Conservation (phyloP, 1,284 basidiomycete genomes). For the Wolfiporia cocos region DNA sequence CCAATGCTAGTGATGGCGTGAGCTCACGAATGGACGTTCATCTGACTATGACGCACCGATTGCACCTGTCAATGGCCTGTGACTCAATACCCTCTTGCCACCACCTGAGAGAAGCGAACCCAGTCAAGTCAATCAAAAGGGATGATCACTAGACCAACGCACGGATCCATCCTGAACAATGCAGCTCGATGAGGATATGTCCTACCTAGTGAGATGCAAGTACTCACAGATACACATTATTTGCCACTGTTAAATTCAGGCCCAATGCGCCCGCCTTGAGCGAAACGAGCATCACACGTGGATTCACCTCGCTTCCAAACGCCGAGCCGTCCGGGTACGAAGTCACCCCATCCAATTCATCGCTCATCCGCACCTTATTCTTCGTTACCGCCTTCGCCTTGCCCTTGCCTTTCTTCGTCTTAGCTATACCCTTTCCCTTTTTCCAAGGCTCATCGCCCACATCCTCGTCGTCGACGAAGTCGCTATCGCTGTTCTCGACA, state of each 20-base stretch:
- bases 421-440: conserved; percentile 6
- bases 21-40: conserved; percentile 16
- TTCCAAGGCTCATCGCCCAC: conserved; percentile 23
- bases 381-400: conserved; percentile 35
- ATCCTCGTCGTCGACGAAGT: conserved; percentile 37
- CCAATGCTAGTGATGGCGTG: conserved; percentile 49
- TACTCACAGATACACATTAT: conserved; percentile 82
- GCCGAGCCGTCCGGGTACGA: conserved; percentile 4
- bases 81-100: conserved; percentile 81
- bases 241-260: conserved; percentile 84
- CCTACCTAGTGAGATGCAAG: background rate
- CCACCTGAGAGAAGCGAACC: conserved; percentile 51
- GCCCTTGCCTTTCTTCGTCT: too few relatives aligned
- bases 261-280: conserved; percentile 82
- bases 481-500: conserved; percentile 36
- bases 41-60: conserved; percentile 29
- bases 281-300: conserved; percentile 82
- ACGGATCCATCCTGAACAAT: conserved; percentile 75
- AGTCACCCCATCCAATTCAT: conserved; percentile 3
- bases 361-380: conserved; percentile 27
- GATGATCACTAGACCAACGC: conserved; percentile 25
- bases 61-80: conserved; percentile 83
- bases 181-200: conserved; percentile 6
- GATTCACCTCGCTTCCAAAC: conserved; percentile 36
- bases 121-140: conserved; percentile 4